Percentiles rank a stretch among this genome's conserved stretches.
Conservation (phyloP, 345 rosid genomes). For the Hibiscus trionum region DNA sequence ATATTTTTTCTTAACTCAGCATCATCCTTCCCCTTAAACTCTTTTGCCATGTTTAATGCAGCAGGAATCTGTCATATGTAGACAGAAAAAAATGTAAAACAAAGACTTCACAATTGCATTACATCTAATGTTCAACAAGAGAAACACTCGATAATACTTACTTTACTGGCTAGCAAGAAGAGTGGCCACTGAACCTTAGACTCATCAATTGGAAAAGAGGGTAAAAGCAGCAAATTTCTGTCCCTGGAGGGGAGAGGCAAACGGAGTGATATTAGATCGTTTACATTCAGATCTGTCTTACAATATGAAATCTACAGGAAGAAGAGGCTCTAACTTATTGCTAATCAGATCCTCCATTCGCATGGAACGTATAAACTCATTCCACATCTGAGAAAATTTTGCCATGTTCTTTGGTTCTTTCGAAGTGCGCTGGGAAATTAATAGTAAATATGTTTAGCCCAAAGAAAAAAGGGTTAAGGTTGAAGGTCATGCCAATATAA, state of each 20-base stretch:
- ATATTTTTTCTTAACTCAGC: conserved; percentile 65
- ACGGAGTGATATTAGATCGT: conserved; percentile 12
- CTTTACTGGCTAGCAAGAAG: conserved; percentile 94
- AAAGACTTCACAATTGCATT: conserved; percentile 6
- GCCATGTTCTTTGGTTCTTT: conserved; percentile 40
- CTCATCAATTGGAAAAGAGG: conserved; percentile 51
- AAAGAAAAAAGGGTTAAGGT: neutral
- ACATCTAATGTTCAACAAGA: conserved; percentile 1
- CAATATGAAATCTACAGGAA: conserved; percentile 11
- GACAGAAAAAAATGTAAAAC: conserved; percentile 16
- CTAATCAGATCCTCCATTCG: conserved; percentile 88
- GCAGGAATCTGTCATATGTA: conserved; percentile 64
- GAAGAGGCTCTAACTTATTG: conserved; percentile 46
- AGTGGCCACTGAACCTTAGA: conserved; percentile 86
- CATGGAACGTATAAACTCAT: conserved; percentile 71
- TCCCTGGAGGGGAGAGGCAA: conserved; percentile 44
- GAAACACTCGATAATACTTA: conserved; percentile 24
- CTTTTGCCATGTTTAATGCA: conserved; percentile 93
- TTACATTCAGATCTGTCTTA: neutral
- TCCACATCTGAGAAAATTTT: conserved; percentile 79
- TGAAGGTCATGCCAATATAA: neutral
- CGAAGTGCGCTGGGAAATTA: conserved; percentile 44
- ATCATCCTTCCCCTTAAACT: conserved; percentile 67
- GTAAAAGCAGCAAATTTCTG: conserved; percentile 73
- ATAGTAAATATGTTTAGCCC: conserved; percentile 14